These are phyloP conservation scores for Lolium rigidum DNA, from an alignment of 176 grass and related monocot species.

Conservation along the genomic window DNA sequence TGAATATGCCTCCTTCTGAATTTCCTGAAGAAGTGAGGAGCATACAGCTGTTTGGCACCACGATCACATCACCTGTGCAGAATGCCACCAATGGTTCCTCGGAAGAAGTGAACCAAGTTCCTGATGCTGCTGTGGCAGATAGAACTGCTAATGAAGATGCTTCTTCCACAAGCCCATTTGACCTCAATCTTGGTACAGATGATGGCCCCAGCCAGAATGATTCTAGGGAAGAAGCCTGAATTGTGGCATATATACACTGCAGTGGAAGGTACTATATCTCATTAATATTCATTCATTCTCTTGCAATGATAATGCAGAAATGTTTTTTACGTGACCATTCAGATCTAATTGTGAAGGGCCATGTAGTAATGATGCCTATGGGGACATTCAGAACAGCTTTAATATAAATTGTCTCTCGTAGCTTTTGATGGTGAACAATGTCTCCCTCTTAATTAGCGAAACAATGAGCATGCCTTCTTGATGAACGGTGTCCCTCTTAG, in stretches of 20 bases:
- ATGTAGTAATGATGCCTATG: background rate
- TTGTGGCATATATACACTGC: background rate
- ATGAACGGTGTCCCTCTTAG: background rate
- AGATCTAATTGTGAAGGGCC: background rate
- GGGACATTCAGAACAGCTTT: background rate
- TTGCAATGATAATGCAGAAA: background rate
- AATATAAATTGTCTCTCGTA: background rate
- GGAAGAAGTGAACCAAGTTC: conserved; percentile 36
- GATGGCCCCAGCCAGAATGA: conserved; percentile 17
- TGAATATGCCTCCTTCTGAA: conserved; percentile 10
- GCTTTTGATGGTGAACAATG: background rate
- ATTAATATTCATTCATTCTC: background rate
- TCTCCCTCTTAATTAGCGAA: background rate
- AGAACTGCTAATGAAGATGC: background rate
- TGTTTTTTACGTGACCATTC: background rate
- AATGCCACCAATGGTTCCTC: background rate
- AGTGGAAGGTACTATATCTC: conserved; percentile 28
- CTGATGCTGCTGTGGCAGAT: conserved; percentile 5
- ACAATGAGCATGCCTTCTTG: background rate
- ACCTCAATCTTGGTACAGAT: background rate
- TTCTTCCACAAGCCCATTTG: conserved; percentile 12
- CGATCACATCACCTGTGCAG: conserved; percentile 24
- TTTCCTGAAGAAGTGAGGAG: conserved; percentile 21
- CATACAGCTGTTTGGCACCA: conserved; percentile 54
- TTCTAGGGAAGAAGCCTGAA: conserved; percentile 1